These are phyloP conservation scores for Diaporthe citri DNA, from an alignment of 2,329 filamentous ascomycete species.

Conservation along the genomic window DNA sequence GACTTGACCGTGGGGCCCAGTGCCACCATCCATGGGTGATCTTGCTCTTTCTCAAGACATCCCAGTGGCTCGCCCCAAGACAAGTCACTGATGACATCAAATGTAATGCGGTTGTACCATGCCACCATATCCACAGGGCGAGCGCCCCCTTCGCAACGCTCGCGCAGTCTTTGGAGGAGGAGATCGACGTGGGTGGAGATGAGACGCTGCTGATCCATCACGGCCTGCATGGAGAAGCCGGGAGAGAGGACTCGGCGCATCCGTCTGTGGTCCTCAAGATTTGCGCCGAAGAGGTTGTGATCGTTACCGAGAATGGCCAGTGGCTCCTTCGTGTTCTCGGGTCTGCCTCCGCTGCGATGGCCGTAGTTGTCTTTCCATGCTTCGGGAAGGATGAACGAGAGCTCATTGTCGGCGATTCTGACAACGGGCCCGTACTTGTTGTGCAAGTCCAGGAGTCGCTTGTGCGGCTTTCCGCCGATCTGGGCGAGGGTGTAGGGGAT, in stretches of 20 bases:
- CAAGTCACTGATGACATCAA: background rate
- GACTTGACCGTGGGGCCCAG: background rate
- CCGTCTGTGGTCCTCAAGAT: background rate
- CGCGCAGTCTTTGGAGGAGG: background rate
- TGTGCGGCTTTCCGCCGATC: background rate
- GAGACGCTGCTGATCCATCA: background rate
- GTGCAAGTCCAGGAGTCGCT: background rate
- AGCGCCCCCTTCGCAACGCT: background rate
- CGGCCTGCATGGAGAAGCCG: background rate
- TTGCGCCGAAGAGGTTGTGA: background rate
- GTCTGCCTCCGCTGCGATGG: background rate
- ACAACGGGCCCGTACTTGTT: background rate
- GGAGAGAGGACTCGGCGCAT: background rate
- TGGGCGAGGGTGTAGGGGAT: background rate
- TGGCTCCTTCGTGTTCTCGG: background rate
- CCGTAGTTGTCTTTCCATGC: background rate
- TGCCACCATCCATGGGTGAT: background rate
- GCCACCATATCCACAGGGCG: background rate
- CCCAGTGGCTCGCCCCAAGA: background rate
- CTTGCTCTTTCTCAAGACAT: background rate
- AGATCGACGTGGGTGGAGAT: background rate
- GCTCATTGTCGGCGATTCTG: background rate
- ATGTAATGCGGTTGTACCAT: background rate
- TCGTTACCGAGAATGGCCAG: background rate
- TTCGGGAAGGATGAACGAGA: background rate